A percentile compares a stretch with the other conserved stretches of the same genome.
Conservation (phyloP, 2,329 filamentous ascomycete genomes). For the Stachybotrys elegans region DNA sequence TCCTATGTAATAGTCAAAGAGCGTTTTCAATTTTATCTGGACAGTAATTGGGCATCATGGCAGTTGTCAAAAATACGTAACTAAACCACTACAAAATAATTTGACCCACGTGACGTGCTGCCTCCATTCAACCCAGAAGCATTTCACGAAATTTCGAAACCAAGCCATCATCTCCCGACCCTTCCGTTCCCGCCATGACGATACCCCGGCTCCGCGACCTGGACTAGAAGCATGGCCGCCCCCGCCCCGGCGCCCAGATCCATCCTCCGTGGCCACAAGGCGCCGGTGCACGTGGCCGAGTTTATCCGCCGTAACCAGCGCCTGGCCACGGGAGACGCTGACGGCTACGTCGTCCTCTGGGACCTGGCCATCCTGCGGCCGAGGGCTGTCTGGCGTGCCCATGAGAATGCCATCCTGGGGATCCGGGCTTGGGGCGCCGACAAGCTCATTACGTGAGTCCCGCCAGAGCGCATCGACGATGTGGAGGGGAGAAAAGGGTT, state of each 20-base stretch:
- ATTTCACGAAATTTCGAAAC: neutral
- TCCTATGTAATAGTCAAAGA: no score
- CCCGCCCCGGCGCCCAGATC: constrained; percentile 38
- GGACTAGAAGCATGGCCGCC: constrained; percentile 19
- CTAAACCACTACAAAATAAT: no score
- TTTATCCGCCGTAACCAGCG: constrained; percentile 71
- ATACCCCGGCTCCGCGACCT: neutral
- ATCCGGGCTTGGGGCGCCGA: constrained; percentile 66
- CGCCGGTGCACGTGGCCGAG: constrained; percentile 70
- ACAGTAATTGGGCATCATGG: no score
- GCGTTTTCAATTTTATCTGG: no score
- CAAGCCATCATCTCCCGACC: neutral
- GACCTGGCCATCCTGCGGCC: constrained; percentile 76
- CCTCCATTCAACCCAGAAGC: neutral
- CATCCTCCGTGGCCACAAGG: constrained; percentile 79
- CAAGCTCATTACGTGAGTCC: constrained; percentile 74
- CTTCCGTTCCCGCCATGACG: neutral
- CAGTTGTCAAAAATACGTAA: no score
- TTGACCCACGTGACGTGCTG: no score
- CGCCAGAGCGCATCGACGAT: no score
- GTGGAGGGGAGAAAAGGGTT: no score
- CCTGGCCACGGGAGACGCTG: constrained; percentile 80
- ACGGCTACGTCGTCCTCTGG: constrained; percentile 87
- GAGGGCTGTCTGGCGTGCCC: constrained; percentile 79
- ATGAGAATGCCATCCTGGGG: constrained; percentile 71